Base-by-base conservation (phyloP, 139 green algal genomes). In the Spirogloea muscicola region DNA sequence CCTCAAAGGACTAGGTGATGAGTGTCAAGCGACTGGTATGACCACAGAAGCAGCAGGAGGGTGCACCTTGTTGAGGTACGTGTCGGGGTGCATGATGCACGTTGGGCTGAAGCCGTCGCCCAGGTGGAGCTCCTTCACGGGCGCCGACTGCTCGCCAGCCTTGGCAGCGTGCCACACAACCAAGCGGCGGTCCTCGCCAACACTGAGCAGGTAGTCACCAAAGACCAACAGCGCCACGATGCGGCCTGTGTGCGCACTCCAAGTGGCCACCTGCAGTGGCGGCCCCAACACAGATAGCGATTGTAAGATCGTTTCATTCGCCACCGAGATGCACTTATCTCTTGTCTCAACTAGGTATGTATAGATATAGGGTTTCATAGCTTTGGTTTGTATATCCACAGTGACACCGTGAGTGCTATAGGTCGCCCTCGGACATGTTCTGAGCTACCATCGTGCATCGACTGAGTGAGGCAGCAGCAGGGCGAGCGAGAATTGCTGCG, bases 41-140 rank as follows among this genome's bases (percentile, higher is more conserved):
- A n/a, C n/a, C n/a, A n/a, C n/a, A n/a, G n/a, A n/a, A n/a, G n/a
- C n/a, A n/a, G 31, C 9, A 39, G 5, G 38, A 18, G 31, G 34
- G n/a, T 46, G 36, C 58, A 79, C 73, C 86, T 98, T 98, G 86
- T 98, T 97, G 1, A 98, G 76, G 84, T 98, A 98, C 18, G 94
- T 97, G 84, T 95, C 88, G 0, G 93, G 94, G 84, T 98, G 94
- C 3, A 76, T 82, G 84, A 98, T 85, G 76, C 88, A 94, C 25
- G 84, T 94, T 13, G 94, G 88, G 18, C 16, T 51, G 79, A 95
- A 95, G 48, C 72, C 88, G 31, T 79, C 66, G 6, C 13, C 43
- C 6, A 83, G 29, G 3, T 67, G 21, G 7, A 83, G 49, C 40
- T 68, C 55, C 9, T 7, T 5, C 41, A 57, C 34, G 2, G 69